phyloP scores from a whole-genome alignment of 306 rosid genomes.

The Glycyrrhiza uralensis region DNA sequence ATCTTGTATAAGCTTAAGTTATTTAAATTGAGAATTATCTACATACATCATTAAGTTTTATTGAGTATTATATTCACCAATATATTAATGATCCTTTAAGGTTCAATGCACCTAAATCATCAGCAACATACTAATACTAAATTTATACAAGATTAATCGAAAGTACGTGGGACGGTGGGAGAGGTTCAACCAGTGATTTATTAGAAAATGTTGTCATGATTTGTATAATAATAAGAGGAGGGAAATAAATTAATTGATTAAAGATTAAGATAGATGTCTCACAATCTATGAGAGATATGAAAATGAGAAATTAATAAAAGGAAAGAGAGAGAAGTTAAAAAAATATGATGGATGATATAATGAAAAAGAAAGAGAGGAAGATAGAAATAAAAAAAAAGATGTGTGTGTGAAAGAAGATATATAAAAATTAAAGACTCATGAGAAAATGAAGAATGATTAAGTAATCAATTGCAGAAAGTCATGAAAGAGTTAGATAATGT shows the following conservation, averaged over 20 bases:
- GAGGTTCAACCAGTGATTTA: background rate
- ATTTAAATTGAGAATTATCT: background rate
- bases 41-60: background rate
- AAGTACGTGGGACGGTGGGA: background rate
- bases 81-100: background rate
- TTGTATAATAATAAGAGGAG: background rate
- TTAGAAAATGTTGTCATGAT: background rate
- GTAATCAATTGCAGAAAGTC: background rate
- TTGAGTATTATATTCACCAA: background rate
- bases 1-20: background rate
- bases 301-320: too few species aligned
- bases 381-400: too few species aligned
- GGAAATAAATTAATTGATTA: background rate
- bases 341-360: too few species aligned
- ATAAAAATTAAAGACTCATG: too few species aligned
- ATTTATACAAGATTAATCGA: background rate
- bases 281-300: too few species aligned
- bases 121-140: background rate
- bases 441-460: too few species aligned
- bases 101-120: background rate
- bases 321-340: too few species aligned
- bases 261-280: too few species aligned
- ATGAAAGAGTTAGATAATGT: background rate
- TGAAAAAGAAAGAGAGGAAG: too few species aligned
- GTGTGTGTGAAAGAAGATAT: too few species aligned